Evolutionary conservation across 345 rosid species (phyloP).

Genomic region (Lumnitzera littorea): DNA sequence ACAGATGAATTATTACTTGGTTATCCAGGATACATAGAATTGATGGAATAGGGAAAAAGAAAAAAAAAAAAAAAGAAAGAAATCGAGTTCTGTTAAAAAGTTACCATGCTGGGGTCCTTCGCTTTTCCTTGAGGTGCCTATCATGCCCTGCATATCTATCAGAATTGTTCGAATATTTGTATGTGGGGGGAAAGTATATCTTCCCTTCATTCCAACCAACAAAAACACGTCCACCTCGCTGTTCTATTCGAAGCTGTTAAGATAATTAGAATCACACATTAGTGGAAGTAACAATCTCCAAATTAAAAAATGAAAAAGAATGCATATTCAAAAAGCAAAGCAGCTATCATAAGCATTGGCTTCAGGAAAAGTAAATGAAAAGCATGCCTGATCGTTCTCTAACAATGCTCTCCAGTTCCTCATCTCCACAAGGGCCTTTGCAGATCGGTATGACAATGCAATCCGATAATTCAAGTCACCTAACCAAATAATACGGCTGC

Average conservation of each 20-base stretch:
- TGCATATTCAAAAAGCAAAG: background rate
- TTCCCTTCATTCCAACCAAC: conserved; percentile 93
- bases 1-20: background rate
- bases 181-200: conserved; percentile 94
- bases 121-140: conserved; percentile 72
- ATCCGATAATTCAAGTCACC: conserved; percentile 97
- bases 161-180: conserved; percentile 93
- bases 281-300: background rate
- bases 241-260: conserved; percentile 72
- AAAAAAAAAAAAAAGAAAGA: background rate
- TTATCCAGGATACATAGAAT: background rate
- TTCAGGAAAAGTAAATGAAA: background rate
- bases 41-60: background rate
- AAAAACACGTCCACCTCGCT: conserved; percentile 63
- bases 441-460: conserved; percentile 74
- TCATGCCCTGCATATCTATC: conserved; percentile 87
- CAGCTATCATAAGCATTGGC: background rate
- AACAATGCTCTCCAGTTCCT: conserved; percentile 83
- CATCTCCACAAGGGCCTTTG: conserved; percentile 98
- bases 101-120: conserved; percentile 99
- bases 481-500: conserved; percentile 90
- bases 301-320: background rate
- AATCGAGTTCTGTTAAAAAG: background rate
- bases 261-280: conserved; percentile 11
- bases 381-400: conserved; percentile 89